phyloP scores from a whole-genome alignment of 2,329 filamentous ascomycete species.

The Chaetomium sp. region DNA sequence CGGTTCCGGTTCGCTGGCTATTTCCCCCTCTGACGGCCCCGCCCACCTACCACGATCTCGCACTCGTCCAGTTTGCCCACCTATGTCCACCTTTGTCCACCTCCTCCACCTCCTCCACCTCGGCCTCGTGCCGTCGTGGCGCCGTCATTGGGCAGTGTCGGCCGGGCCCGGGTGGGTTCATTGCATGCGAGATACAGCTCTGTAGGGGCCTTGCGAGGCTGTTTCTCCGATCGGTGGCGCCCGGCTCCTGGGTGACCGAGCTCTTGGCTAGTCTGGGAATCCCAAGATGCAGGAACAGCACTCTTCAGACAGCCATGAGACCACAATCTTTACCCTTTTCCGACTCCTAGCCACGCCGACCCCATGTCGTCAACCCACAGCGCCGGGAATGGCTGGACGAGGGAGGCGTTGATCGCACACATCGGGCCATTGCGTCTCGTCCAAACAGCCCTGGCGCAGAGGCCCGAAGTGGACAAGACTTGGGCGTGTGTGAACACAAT shows the following conservation, averaged over 20 bases:
- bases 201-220: conserved; percentile 20
- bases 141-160: conserved; percentile 9
- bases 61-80: too few relatives aligned
- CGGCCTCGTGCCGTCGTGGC: not conserved
- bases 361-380: conserved; percentile 15
- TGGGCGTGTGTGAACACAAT: not conserved
- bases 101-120: not conserved
- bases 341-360: not conserved
- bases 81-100: too few relatives aligned
- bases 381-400: conserved; percentile 15
- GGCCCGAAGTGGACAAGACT: too few relatives aligned
- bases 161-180: conserved; percentile 10
- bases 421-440: too few relatives aligned
- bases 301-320: too few relatives aligned
- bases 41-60: too few relatives aligned
- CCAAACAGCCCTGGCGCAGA: too few relatives aligned
- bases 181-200: conserved; percentile 19
- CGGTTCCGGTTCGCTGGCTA: conserved; percentile 4
- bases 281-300: conserved; percentile 7
- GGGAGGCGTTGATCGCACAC: too few relatives aligned
- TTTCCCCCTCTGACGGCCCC: not conserved
- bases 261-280: too few relatives aligned
- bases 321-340: too few relatives aligned
- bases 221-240: conserved; percentile 1
- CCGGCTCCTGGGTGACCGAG: not conserved